These are phyloP conservation scores for Sisymbrium altissimum DNA, from an alignment of 345 rosid genomes.

Conservation along the genomic window DNA sequence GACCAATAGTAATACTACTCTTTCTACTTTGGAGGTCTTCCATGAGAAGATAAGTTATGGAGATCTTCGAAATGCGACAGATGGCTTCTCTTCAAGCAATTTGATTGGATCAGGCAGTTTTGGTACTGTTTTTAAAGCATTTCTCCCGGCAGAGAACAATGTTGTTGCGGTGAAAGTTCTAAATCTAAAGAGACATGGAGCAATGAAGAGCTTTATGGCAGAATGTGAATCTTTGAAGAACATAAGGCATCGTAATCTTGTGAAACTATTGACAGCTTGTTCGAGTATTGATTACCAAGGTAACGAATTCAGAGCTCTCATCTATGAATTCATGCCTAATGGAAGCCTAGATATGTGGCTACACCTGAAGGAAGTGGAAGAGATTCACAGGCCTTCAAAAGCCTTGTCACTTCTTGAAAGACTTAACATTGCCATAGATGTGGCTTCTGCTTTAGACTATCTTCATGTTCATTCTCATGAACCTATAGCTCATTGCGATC, in stretches of 20 bases:
- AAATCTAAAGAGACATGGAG: slow-evolving; percentile 38
- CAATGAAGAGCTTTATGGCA: slow-evolving; percentile 43
- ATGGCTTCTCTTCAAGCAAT: slow-evolving; percentile 28
- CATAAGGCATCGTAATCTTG: slow-evolving; percentile 48
- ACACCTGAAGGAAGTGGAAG: slow-evolving; percentile 18
- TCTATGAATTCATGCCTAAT: slow-evolving; percentile 47
- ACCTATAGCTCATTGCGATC: slow-evolving; percentile 21
- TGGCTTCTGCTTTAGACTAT: slow-evolving; percentile 26
- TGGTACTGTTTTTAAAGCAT: slow-evolving; percentile 36
- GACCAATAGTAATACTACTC: background rate
- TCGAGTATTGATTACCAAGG: slow-evolving; percentile 45
- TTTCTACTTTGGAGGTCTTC: background rate
- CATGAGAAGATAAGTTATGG: slow-evolving; percentile 24
- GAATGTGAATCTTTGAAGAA: slow-evolving; percentile 46
- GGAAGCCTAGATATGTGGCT: slow-evolving; percentile 51
- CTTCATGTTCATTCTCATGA: slow-evolving; percentile 21
- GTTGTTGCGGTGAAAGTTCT: slow-evolving; percentile 39
- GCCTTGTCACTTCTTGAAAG: slow-evolving; percentile 32
- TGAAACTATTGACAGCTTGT: slow-evolving; percentile 47
- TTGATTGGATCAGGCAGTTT: slow-evolving; percentile 35
- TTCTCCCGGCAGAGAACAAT: background rate
- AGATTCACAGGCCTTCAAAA: background rate
- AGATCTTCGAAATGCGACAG: slow-evolving; percentile 27
- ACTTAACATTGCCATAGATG: slow-evolving; percentile 33
- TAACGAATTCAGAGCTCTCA: slow-evolving; percentile 50